Conservation (phyloP, 306 rosid genomes). For the Trifolium dubium region DNA sequence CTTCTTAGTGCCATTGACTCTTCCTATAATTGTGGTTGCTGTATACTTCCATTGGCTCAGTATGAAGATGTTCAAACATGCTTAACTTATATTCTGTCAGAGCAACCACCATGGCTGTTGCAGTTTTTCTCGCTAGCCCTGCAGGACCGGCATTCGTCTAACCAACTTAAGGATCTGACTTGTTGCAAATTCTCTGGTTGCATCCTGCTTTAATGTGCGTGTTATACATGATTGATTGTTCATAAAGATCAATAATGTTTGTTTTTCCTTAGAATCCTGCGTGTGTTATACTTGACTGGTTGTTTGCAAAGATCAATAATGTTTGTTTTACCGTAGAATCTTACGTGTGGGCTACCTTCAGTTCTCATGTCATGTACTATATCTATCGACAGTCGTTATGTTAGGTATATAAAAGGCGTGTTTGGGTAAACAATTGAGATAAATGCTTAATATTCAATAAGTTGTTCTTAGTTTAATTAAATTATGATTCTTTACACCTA, state of each 20-base stretch:
- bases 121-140: neutral
- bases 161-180: conserved; percentile 1
- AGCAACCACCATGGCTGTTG: conserved; percentile 17
- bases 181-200: neutral
- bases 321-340: conserved; percentile 16
- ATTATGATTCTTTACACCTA: neutral
- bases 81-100: conserved; percentile 44
- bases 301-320: conserved; percentile 17
- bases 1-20: conserved; percentile 86
- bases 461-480: neutral
- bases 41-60: conserved; percentile 89
- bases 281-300: neutral
- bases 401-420: conserved; percentile 3
- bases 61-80: conserved; percentile 93
- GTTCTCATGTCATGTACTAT: neutral
- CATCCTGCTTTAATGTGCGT: neutral
- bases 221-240: neutral
- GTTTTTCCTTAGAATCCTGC: conserved; percentile 16
- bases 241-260: conserved; percentile 22
- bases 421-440: neutral
- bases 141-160: neutral
- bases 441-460: neutral
- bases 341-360: conserved; percentile 3
- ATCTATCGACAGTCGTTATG: neutral
- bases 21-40: conserved; percentile 73